Percentiles rank a stretch among this genome's conserved stretches.
Evolutionary conservation across 169 alveolate genomes (phyloP).

Genomic region (Eimeria acervulina): DNA sequence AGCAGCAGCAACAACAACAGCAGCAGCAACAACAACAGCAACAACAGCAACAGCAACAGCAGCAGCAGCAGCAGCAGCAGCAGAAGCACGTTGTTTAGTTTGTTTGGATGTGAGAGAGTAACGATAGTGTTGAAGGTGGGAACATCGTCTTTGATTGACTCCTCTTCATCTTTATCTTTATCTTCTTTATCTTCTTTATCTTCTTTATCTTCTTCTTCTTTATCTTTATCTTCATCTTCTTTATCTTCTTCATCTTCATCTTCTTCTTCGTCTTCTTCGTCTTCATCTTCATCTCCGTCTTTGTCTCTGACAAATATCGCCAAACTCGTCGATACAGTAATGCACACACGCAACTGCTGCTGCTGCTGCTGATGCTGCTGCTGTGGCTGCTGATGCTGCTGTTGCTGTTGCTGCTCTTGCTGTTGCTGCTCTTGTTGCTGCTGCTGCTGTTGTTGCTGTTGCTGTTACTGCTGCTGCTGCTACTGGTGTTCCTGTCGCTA

Average conservation of each 20-base stretch:
- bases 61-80: slow-evolving; percentile 47
- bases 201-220: too few species aligned
- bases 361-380: neutral
- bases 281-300: too few species aligned
- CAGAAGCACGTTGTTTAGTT: neutral
- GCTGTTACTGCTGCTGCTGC: neutral
- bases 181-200: too few species aligned
- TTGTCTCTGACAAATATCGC: slow-evolving; percentile 83
- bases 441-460: neutral
- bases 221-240: too few species aligned
- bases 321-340: slow-evolving; percentile 84
- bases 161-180: too few species aligned
- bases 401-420: too few species aligned
- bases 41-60: neutral
- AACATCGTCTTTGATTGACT: slow-evolving; percentile 85
- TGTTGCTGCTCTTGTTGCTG: neutral
- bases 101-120: slow-evolving; percentile 3
- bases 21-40: slow-evolving; percentile 18
- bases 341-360: too few species aligned
- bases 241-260: too few species aligned
- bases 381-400: too few species aligned
- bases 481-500: neutral
- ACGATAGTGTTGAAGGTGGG: slow-evolving; percentile 86
- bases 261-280: too few species aligned
- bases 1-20: slow-evolving; percentile 23